phyloP scores from a whole-genome alignment of 1,284 basidiomycete species.

The Rhodotorula sp. region DNA sequence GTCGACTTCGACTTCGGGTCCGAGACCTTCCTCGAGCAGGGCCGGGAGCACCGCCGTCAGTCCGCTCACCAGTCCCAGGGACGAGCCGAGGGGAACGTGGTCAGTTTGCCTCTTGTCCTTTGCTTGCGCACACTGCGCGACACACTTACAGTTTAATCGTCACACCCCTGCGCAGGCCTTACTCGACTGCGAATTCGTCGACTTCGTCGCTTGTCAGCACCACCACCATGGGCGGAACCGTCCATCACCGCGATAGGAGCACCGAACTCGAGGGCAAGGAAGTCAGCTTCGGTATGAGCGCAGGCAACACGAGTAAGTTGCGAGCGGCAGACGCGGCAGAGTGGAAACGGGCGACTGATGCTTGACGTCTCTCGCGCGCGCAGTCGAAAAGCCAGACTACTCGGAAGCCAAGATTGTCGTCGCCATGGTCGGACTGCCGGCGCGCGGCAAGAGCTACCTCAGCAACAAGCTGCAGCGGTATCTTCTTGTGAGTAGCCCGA shows the following conservation, averaged over 20 bases:
- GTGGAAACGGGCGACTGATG: neutral
- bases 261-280: slow-evolving; percentile 24
- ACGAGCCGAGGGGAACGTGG: slow-evolving; percentile 31
- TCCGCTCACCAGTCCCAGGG: slow-evolving; percentile 17
- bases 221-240: slow-evolving; percentile 20
- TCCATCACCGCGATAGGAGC: slow-evolving; percentile 10
- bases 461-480: slow-evolving; percentile 82
- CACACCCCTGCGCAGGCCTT: slow-evolving; percentile 24
- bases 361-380: neutral
- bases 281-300: slow-evolving; percentile 37
- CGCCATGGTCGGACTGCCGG: slow-evolving; percentile 89
- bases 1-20: neutral
- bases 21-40: neutral
- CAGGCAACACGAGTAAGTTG: slow-evolving; percentile 35
- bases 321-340: neutral
- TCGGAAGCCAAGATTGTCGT: slow-evolving; percentile 98
- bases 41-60: slow-evolving; percentile 2
- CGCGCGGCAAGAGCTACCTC: slow-evolving; percentile 78
- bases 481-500: slow-evolving; percentile 59
- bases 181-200: slow-evolving; percentile 40
- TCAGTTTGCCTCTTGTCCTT: neutral
- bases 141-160: neutral
- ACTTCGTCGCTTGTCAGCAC: slow-evolving; percentile 22
- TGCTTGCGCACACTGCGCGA: too few relatives aligned
- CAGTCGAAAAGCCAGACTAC: slow-evolving; percentile 94